Conservation (phyloP, 805 yeast species). For the Sugiyamaella marilandica region DNA sequence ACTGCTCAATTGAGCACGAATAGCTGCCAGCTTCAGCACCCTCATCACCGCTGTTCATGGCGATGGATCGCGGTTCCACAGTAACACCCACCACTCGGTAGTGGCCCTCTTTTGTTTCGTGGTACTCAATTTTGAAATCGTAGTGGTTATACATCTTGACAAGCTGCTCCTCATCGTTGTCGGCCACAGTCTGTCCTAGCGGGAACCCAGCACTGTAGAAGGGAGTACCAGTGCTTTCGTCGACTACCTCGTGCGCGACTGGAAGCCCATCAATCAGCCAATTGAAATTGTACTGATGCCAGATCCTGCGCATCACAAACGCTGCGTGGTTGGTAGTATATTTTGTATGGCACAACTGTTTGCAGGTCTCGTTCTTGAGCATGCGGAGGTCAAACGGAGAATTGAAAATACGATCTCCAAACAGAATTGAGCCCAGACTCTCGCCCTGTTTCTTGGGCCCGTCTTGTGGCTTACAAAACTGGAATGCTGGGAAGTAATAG, state of each 20-base stretch:
- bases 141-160: slow-evolving; percentile 78
- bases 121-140: slow-evolving; percentile 76
- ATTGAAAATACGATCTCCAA: slow-evolving; percentile 92
- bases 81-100: slow-evolving; percentile 89
- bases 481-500: slow-evolving; percentile 75
- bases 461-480: slow-evolving; percentile 72
- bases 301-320: slow-evolving; percentile 73
- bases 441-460: slow-evolving; percentile 72
- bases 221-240: slow-evolving; percentile 51
- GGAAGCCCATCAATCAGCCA: slow-evolving; percentile 97
- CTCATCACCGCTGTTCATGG: slow-evolving; percentile 36
- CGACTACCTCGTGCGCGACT: slow-evolving; percentile 56
- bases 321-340: slow-evolving; percentile 64
- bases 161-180: slow-evolving; percentile 40
- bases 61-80: slow-evolving; percentile 63
- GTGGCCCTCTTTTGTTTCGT: slow-evolving; percentile 58
- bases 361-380: slow-evolving; percentile 69
- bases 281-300: slow-evolving; percentile 79
- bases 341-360: slow-evolving; percentile 51
- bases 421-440: slow-evolving; percentile 84
- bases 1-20: slow-evolving; percentile 24
- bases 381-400: slow-evolving; percentile 82
- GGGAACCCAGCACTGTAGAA: slow-evolving; percentile 80
- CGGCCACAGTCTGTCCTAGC: slow-evolving; percentile 53
- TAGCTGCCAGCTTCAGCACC: slow-evolving; percentile 12